Percentiles rank a stretch among this genome's conserved stretches.
Conservation (phyloP, 2,329 filamentous ascomycete genomes). For the Neocucurbitaria cava region DNA sequence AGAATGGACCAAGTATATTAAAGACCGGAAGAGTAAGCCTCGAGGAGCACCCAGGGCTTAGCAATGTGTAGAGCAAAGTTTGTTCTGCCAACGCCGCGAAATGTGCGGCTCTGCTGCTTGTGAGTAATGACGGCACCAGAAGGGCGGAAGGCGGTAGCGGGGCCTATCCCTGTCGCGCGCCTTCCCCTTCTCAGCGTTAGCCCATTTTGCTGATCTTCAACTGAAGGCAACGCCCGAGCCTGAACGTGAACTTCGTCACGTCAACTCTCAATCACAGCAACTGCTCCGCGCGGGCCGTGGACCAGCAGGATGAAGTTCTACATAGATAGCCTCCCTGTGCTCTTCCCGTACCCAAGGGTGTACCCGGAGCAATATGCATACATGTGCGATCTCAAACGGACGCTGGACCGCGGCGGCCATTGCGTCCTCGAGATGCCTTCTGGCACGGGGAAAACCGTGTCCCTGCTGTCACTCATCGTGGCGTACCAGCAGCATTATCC, state of each 20-base stretch:
- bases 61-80: not conserved
- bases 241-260: slow-evolving; percentile 8
- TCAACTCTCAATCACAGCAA: slow-evolving; percentile 26
- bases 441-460: slow-evolving; percentile 96
- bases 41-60: slow-evolving; percentile 2
- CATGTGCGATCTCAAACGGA: slow-evolving; percentile 86
- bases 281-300: slow-evolving; percentile 25
- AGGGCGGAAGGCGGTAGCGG: slow-evolving; percentile 18
- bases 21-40: not conserved
- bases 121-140: slow-evolving; percentile 28
- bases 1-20: not conserved
- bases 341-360: slow-evolving; percentile 77
- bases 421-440: slow-evolving; percentile 99
- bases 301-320: slow-evolving; percentile 74
- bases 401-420: slow-evolving; percentile 91
- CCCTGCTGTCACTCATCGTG: slow-evolving; percentile 90
- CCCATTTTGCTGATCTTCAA: slow-evolving; percentile 8
- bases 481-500: slow-evolving; percentile 95
- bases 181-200: slow-evolving; percentile 5
- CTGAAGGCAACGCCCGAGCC: slow-evolving; percentile 15
- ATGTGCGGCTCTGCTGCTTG: slow-evolving; percentile 20
- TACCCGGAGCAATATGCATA: slow-evolving; percentile 69
- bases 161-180: slow-evolving; percentile 15
- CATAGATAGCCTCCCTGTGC: slow-evolving; percentile 74
- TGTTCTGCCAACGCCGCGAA: slow-evolving; percentile 1